phyloP scores from a whole-genome alignment of 148 eudicot genomes.

The Nyssa sinensis region DNA sequence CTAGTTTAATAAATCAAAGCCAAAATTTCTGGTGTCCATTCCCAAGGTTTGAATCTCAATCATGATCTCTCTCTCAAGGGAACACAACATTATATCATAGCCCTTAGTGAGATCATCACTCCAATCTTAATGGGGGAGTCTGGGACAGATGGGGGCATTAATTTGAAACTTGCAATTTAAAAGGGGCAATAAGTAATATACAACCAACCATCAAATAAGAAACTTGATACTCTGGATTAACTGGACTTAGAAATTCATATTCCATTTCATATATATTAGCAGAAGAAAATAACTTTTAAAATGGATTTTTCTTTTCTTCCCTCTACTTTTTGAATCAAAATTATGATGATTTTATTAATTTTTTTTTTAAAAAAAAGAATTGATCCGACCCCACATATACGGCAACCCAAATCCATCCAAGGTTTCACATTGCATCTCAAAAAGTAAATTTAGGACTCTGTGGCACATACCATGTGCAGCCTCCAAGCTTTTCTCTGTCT shows the following conservation, averaged over 20 bases:
- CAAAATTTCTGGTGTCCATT: too few species aligned
- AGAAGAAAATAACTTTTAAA: neutral
- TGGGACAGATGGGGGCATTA: neutral
- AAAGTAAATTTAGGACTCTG: conserved; percentile 3
- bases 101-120: too few species aligned
- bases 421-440: neutral
- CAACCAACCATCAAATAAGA: neutral
- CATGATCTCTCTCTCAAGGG: too few species aligned
- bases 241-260: neutral
- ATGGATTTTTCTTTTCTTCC: neutral
- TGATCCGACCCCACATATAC: neutral
- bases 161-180: neutral
- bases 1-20: too few species aligned
- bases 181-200: neutral
- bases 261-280: neutral
- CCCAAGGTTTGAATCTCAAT: too few species aligned
- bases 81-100: too few species aligned
- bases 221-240: neutral
- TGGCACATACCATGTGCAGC: conserved; percentile 14
- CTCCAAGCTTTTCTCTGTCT: neutral
- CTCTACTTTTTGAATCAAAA: too few species aligned
- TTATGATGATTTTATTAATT: neutral
- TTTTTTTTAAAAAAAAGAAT: too few species aligned
- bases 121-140: neutral
- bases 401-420: neutral